Base-by-base conservation (phyloP, 257 asterid species). In the Echium plantagineum region DNA sequence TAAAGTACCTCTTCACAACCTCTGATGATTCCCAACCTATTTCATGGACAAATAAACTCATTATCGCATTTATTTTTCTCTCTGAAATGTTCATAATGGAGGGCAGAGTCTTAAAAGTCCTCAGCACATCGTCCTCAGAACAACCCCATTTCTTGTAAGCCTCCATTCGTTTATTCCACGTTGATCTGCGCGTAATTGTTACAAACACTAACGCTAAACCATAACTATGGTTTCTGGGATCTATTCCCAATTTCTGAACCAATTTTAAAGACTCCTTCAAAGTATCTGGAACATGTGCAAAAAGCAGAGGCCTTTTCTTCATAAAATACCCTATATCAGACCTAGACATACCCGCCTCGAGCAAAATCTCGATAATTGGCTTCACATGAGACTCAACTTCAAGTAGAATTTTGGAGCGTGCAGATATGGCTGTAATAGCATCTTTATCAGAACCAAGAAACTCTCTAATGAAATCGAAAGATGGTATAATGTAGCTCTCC, bases 71-170 rank as follows among this genome's bases (percentile, higher is more conserved):
- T 52, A 74, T 62, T 61, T 69, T 74, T 47, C 51, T 58, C 66
- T 59, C 56, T 2, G 75, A 74, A 30, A 51, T 7, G 66, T 51
- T 61, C 74, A 74, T 74, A 46, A 61, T 61, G 57, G 52, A 46
- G 9, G 78, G 78, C 19, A 42, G 26, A 55, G 22, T 65, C 58
- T 46, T 22, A 55, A 69, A 74, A 16, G 70, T 64, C 9, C 35
- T 10, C 7, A 69, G 9, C 21, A 74, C 65, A 32, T 69, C 66
- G 19, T 52, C 55, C 46, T 74, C 72, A 7, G 78, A 69, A 55
- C 65, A 61, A 46, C 75, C 78, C 72, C 72, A 69, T 47, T 60
- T 69, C 52, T 61, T 63, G 19, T 61, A 74, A 42, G 54, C 19
- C 24, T 59, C 57, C 56, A 74, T 57, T 32, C 62, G 56, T 53